Evolutionary conservation across 768 basidiomycete species (phyloP).

Genomic region (Lentinus tigrinus): DNA sequence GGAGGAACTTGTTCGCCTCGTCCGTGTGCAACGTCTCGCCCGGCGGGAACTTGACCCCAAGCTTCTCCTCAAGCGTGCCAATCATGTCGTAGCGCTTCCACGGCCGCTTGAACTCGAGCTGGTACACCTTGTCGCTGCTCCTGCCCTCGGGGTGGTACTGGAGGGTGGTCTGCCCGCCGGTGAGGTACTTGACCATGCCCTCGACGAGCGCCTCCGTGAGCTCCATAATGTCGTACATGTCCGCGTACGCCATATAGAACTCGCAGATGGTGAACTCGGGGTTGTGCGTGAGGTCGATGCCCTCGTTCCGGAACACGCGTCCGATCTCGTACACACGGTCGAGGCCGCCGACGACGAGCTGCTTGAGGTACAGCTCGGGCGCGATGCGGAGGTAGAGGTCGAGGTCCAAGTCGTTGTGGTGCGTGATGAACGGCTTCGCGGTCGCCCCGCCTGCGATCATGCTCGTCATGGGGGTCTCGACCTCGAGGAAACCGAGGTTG

Average conservation of each 20-base stretch:
- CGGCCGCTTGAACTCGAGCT: constrained; percentile 86
- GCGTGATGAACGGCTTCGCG: constrained; percentile 97
- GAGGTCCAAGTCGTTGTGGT: constrained; percentile 97
- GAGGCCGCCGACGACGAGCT: constrained; percentile 94
- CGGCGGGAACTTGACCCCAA: constrained; percentile 88
- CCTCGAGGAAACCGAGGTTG: constrained; percentile 92
- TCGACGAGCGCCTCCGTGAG: constrained; percentile 89
- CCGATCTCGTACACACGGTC: constrained; percentile 99
- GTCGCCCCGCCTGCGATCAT: constrained; percentile 96
- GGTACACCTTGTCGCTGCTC: constrained; percentile 68
- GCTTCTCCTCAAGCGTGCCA: constrained; percentile 90
- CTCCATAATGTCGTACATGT: constrained; percentile 99
- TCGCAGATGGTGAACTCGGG: constrained; percentile 99
- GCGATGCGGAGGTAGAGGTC: constrained; percentile 97
- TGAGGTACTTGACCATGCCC: constrained; percentile 86
- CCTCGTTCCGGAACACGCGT: constrained; percentile 96
- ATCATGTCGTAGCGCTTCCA: constrained; percentile 99
- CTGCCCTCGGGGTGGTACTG: constrained; percentile 93
- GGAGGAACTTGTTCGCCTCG: constrained; percentile 86
- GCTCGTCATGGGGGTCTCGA: constrained; percentile 98
- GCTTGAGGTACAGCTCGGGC: constrained; percentile 96
- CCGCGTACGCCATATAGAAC: constrained; percentile 99
- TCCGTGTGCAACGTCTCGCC: constrained; percentile 86
- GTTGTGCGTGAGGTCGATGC: constrained; percentile 98
- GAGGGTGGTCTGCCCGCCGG: constrained; percentile 75